Conservation (phyloP, 75 land plant species). For the Cupressus sempervirens region DNA sequence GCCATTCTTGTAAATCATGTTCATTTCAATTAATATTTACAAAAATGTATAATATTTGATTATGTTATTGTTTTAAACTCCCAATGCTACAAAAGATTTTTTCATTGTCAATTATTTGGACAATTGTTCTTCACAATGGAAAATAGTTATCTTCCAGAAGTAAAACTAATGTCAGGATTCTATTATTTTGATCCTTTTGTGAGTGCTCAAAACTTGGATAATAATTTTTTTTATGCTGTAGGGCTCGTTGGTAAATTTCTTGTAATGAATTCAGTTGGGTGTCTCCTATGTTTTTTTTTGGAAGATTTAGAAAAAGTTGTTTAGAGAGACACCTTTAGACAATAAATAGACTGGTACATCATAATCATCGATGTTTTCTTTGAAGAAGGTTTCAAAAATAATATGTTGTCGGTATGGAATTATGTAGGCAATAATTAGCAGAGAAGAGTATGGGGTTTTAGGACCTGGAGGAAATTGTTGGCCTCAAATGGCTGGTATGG, state of each 20-base stretch:
- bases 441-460: conserved; percentile 74
- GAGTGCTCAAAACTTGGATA: not conserved
- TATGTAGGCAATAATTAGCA: conserved; percentile 78
- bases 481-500: conserved; percentile 97
- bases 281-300: not conserved
- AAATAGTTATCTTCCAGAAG: not conserved
- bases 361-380: not conserved
- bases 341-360: not conserved
- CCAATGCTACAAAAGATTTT: not conserved
- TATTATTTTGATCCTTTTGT: not conserved
- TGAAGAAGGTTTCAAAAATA: not conserved
- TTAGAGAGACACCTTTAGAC: conserved; percentile 1
- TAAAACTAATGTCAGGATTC: not conserved
- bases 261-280: not conserved
- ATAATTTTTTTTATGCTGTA: not conserved
- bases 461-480: conserved; percentile 76
- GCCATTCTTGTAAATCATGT: not conserved
- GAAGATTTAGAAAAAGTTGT: not conserved
- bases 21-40: not conserved
- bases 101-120: not conserved
- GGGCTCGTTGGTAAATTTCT: not conserved
- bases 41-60: not conserved
- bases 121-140: not conserved
- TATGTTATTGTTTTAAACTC: not conserved
- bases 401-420: conserved; percentile 5